Base-by-base conservation (phyloP, 2,329 filamentous ascomycete genomes). In the Ceratocystis harringtonii region DNA sequence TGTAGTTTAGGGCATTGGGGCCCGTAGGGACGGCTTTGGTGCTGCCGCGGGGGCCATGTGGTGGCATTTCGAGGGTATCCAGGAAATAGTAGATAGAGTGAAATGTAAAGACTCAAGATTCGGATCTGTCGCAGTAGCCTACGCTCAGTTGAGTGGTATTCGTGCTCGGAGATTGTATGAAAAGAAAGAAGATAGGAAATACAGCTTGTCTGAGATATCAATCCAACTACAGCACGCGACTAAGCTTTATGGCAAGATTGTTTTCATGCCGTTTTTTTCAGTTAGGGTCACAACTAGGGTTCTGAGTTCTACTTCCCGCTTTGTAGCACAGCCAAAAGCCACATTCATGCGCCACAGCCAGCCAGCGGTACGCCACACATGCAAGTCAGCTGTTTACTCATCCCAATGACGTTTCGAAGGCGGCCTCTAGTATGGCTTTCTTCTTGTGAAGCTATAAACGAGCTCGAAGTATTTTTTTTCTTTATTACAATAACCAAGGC, bases 11-110 rank as follows among this genome's bases (percentile, higher is more conserved):
- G 25, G 45, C 44, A 22, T 65, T 65, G 15, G 57, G 63, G 7
- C 62, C 62, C n/a, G 62, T 58, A 15, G 43, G 48, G 7, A 63
- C 65, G 22, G 61, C 6, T 57, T 61, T 66, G 32, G n/a, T 60
- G 6, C 48, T 44, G 15, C 32, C 36, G 48, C 60, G 64, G 61
- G 65, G 50, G 43, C 48, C 52, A 50, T 63, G 50, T 8, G 61
- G 52, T 55, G 50, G 61, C 61, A 64, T 63, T 19, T 22, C 30
- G 52, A 30, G 22, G 15, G 52, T 30, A 7, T 30, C 30, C 17
- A 28, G 12, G 30, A 30, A 15, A 22, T 32, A 17, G 19, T 28
- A 10, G 12, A 28, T 30, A 28, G 52, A 32, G 30, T 57, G 22
- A 57, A 28, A 32, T 50, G 17, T 8, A n/a, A 22, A 10, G 5